A percentile compares a stretch with the other conserved stretches of the same genome.
These are phyloP conservation scores for sunflower (Helianthus annuus) DNA, from an alignment of 129 eudicot genomes.

Conservation along the genomic window HanXRQr2.0-SUNRISE NC_035434.2:63495681-63496180, in stretches of 20 bases:
- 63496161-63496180: slow-evolving; percentile 79
- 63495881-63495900: background rate
- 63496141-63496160: slow-evolving; percentile 90
- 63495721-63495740: no score
- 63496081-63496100: slow-evolving; percentile 17
- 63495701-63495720: no score
- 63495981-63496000: slow-evolving; percentile 22
- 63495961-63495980: slow-evolving; percentile 27
- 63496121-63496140: slow-evolving; percentile 55
- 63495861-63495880: background rate
- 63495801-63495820: background rate
- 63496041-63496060: slow-evolving; percentile 19
- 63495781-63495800: no score
- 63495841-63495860: no score
- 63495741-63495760: no score
- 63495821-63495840: no score
- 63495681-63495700: no score
- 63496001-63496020: slow-evolving; percentile 4
- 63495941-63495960: slow-evolving; percentile 18
- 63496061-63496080: slow-evolving; percentile 13
- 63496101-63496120: slow-evolving; percentile 8
- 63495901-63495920: background rate
- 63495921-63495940: background rate
- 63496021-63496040: background rate
- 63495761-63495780: no score